These are phyloP conservation scores for Pterocarpus santalinus DNA, from an alignment of 306 rosid genomes.

Conservation along the genomic window DNA sequence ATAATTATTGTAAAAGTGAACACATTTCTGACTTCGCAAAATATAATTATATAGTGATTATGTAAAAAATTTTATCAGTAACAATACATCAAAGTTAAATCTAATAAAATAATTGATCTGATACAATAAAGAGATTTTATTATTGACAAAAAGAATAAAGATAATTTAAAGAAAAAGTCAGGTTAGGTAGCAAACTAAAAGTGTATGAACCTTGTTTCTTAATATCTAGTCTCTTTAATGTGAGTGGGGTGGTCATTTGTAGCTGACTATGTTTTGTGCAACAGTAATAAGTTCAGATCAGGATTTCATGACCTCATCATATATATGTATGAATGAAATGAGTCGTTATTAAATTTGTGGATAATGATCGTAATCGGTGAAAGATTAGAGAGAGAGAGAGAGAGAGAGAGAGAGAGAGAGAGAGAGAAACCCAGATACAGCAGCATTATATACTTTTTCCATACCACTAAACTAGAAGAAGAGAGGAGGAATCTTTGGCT, in stretches of 20 bases:
- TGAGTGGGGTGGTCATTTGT: background rate
- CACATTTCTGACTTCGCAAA: too few relatives aligned
- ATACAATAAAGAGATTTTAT: background rate
- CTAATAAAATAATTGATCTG: too few relatives aligned
- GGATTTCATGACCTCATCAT: background rate
- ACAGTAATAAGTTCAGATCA: too few relatives aligned
- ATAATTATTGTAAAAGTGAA: too few relatives aligned
- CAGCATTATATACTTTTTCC: background rate
- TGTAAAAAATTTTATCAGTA: too few relatives aligned
- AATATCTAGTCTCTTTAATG: constrained; percentile 1
- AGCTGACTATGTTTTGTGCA: too few relatives aligned
- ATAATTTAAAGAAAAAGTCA: background rate
- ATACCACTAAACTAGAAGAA: constrained; percentile 18
- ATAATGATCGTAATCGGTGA: background rate
- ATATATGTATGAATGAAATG: background rate
- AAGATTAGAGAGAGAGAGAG: too few relatives aligned
- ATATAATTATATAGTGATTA: too few relatives aligned
- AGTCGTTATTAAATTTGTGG: constrained; percentile 20
- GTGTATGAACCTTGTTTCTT: background rate
- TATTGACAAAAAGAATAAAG: too few relatives aligned
- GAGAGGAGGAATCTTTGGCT: constrained; percentile 24
- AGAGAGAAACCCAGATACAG: background rate
- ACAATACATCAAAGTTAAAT: too few relatives aligned
- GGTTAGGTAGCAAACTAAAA: constrained; percentile 30
- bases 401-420: constrained; percentile 27